A percentile compares a stretch with the other conserved stretches of the same genome.
Evolutionary conservation across 805 yeast species (phyloP).

Genomic region (Candida loeiensis): DNA sequence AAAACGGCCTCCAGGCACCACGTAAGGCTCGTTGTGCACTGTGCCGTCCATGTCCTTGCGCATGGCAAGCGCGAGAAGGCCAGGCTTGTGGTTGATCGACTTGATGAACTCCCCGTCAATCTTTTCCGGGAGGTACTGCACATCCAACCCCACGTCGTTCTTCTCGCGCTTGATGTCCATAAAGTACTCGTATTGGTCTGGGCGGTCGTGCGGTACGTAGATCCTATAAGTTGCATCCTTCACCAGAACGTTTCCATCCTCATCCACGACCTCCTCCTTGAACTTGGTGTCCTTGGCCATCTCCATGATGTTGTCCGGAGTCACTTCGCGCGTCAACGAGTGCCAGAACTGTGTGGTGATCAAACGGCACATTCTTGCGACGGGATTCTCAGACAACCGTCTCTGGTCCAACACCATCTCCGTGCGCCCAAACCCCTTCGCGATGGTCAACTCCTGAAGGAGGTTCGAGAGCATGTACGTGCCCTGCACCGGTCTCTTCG

Average conservation of each 20-base stretch:
- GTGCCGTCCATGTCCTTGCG: conserved; percentile 50
- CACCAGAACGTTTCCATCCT: conserved; percentile 24
- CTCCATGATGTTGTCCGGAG: conserved; percentile 54
- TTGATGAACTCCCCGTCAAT: conserved; percentile 76
- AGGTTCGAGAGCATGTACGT: conserved; percentile 86
- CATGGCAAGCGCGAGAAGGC: conserved; percentile 78
- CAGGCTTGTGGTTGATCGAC: conserved; percentile 79
- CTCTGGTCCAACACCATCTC: conserved; percentile 80
- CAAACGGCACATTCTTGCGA: conserved; percentile 66
- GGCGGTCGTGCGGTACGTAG: conserved; percentile 67
- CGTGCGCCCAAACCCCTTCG: conserved; percentile 73
- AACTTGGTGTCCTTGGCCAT: conserved; percentile 82
- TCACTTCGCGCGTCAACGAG: conserved; percentile 67
- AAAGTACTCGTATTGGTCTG: conserved; percentile 73
- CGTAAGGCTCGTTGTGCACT: conserved; percentile 72
- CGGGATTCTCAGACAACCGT: conserved; percentile 84
- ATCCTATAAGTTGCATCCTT: conserved; percentile 66
- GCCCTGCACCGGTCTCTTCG: conserved; percentile 71
- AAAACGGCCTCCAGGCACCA: conserved; percentile 96
- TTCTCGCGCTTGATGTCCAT: conserved; percentile 46
- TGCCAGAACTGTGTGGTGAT: conserved; percentile 81
- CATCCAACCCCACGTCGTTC: conserved; percentile 62
- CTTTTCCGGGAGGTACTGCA: conserved; percentile 68
- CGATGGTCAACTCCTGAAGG: conserved; percentile 84
- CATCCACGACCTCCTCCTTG: conserved; percentile 42